Percentiles rank a stretch among this genome's conserved stretches.
phyloP scores from a whole-genome alignment of 2,329 filamentous ascomycete genomes.

The Ophiostoma novo-ulmi region DNA sequence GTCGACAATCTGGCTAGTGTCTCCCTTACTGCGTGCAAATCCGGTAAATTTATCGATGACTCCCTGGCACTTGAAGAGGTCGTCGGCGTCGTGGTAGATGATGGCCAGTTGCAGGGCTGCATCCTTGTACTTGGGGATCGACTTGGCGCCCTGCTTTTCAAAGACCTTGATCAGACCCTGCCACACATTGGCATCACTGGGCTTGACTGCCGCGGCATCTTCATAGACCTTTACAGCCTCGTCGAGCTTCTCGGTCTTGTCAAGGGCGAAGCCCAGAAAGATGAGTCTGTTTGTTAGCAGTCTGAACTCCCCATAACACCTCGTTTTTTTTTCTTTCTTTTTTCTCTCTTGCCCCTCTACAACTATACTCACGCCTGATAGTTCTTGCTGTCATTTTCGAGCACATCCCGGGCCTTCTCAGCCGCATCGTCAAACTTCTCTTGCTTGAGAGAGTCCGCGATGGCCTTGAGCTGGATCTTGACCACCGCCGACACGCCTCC shows the following conservation, averaged over 20 bases:
- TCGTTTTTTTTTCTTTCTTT: not conserved
- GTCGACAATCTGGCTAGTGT: slow-evolving; percentile 66
- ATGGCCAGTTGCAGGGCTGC: slow-evolving; percentile 69
- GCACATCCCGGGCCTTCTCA: slow-evolving; percentile 60
- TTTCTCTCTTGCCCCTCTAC: not conserved
- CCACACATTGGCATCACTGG: slow-evolving; percentile 78
- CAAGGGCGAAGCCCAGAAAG: slow-evolving; percentile 80
- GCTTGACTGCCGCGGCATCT: slow-evolving; percentile 65
- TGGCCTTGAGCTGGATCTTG: slow-evolving; percentile 72
- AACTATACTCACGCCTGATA: slow-evolving; percentile 62
- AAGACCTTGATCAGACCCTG: slow-evolving; percentile 83
- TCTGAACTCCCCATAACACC: not conserved
- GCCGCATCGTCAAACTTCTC: slow-evolving; percentile 74
- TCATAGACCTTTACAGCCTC: slow-evolving; percentile 74
- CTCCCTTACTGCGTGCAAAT: slow-evolving; percentile 68
- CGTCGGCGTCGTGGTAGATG: slow-evolving; percentile 63
- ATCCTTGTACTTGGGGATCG: slow-evolving; percentile 67
- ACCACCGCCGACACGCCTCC: slow-evolving; percentile 44
- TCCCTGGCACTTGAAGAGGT: slow-evolving; percentile 58
- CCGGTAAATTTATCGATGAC: slow-evolving; percentile 75
- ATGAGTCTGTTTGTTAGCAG: slow-evolving; percentile 45
- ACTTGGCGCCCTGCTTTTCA: slow-evolving; percentile 66
- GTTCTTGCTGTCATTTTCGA: slow-evolving; percentile 68
- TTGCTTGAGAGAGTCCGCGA: slow-evolving; percentile 70
- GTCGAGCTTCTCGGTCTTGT: slow-evolving; percentile 66